These are phyloP conservation scores for Metrosideros polymorpha DNA, from an alignment of 441 rosid genomes.

Conservation along the genomic window DNA sequence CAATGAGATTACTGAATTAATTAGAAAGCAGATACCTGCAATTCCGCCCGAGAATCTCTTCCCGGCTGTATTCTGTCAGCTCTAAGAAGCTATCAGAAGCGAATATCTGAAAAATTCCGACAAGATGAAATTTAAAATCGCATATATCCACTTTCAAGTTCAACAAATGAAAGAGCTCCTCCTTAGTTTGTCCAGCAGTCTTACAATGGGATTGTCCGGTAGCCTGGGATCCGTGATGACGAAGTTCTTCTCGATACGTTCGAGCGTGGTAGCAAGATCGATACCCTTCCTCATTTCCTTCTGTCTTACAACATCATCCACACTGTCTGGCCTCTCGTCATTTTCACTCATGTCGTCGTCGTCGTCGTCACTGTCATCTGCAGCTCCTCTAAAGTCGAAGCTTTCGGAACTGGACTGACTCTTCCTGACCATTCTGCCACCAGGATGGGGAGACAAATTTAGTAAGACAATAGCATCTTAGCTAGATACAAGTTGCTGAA, in stretches of 20 bases:
- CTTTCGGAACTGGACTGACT: slow-evolving; percentile 30
- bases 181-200: slow-evolving; percentile 2
- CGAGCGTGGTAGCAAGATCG: slow-evolving; percentile 96
- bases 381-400: slow-evolving; percentile 24
- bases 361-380: slow-evolving; percentile 22
- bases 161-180: not conserved
- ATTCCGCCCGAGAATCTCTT: slow-evolving; percentile 94
- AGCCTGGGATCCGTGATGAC: slow-evolving; percentile 98
- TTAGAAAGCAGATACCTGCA: slow-evolving; percentile 55
- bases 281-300: slow-evolving; percentile 98
- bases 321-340: slow-evolving; percentile 41
- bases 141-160: not conserved
- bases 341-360: slow-evolving; percentile 26
- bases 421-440: slow-evolving; percentile 44
- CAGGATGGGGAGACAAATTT: not conserved
- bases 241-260: slow-evolving; percentile 98
- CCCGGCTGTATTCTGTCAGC: slow-evolving; percentile 96
- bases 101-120: slow-evolving; percentile 54
- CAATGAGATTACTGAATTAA: not conserved
- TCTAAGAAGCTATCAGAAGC: slow-evolving; percentile 99
- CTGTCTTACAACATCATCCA: slow-evolving; percentile 75
- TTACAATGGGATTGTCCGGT: slow-evolving; percentile 98
- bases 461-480: not conserved
- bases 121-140: not conserved
- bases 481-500: not conserved